phyloP scores from a whole-genome alignment of 2,329 filamentous ascomycete genomes.

The Tolypocladium amazonense region DNA sequence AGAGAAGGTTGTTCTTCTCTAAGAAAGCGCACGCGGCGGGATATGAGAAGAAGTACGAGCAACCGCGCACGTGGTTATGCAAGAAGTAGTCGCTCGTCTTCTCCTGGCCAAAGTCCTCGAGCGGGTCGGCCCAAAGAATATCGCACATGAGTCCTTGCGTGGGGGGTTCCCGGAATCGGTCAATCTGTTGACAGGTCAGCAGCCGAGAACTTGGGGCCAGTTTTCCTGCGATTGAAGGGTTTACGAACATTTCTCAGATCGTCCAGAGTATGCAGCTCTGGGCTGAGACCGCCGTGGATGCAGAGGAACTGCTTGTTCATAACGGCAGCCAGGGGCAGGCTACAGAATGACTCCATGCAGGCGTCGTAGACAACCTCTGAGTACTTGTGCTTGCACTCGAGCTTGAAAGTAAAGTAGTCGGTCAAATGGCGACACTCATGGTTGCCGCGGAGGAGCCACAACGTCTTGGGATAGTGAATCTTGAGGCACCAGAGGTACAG shows the following conservation, averaged over 20 bases:
- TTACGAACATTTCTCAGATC: slow-evolving; percentile 69
- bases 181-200: slow-evolving; percentile 51
- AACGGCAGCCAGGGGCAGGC: slow-evolving; percentile 82
- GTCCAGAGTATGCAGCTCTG: slow-evolving; percentile 90
- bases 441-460: slow-evolving; percentile 95
- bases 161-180: slow-evolving; percentile 93
- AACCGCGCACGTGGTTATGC: slow-evolving; percentile 96
- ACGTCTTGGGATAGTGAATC: slow-evolving; percentile 96
- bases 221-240: too few species aligned
- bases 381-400: slow-evolving; percentile 99
- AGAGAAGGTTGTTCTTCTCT: slow-evolving; percentile 97
- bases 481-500: slow-evolving; percentile 96
- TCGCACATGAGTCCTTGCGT: slow-evolving; percentile 99
- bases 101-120: slow-evolving; percentile 97
- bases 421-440: slow-evolving; percentile 98
- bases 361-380: slow-evolving; percentile 93
- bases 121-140: slow-evolving; percentile 94
- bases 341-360: slow-evolving; percentile 97
- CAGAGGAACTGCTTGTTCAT: slow-evolving; percentile 99
- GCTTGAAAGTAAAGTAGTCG: slow-evolving; percentile 99
- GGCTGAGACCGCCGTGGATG: slow-evolving; percentile 93
- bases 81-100: slow-evolving; percentile 97
- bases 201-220: neutral
- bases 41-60: slow-evolving; percentile 99
- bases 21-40: slow-evolving; percentile 93